These are phyloP conservation scores for Zygoascus meyerae DNA, from an alignment of 1,139 yeast genomes.

Conservation along the genomic window DNA sequence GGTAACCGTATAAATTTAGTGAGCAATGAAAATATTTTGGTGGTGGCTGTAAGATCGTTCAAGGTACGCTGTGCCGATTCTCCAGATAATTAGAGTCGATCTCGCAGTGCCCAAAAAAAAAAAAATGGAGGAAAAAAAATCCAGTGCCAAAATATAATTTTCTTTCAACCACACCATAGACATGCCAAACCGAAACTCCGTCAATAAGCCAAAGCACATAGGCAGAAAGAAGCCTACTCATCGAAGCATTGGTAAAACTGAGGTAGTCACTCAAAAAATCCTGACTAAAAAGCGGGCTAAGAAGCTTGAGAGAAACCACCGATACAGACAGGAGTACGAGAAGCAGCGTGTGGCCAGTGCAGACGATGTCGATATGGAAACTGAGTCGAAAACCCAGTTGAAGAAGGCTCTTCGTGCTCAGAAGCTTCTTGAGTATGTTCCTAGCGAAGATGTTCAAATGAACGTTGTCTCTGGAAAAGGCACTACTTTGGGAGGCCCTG, in stretches of 20 bases:
- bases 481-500: slow-evolving; percentile 75
- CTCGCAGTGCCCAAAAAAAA: neutral
- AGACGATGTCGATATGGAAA: slow-evolving; percentile 48
- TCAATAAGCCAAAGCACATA: slow-evolving; percentile 72
- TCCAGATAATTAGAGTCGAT: neutral
- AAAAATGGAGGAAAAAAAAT: neutral
- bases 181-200: slow-evolving; percentile 77
- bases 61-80: neutral
- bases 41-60: neutral
- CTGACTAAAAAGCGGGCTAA: slow-evolving; percentile 75
- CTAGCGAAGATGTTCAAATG: slow-evolving; percentile 59
- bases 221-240: slow-evolving; percentile 30
- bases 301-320: slow-evolving; percentile 75
- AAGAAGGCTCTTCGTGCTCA: slow-evolving; percentile 28
- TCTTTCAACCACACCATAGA: neutral
- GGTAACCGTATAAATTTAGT: too few relatives aligned
- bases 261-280: slow-evolving; percentile 39
- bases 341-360: slow-evolving; percentile 34
- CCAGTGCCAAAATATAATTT: neutral
- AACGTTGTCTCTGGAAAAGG: slow-evolving; percentile 59
- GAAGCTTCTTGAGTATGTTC: slow-evolving; percentile 33
- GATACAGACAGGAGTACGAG: slow-evolving; percentile 41
- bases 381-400: slow-evolving; percentile 29
- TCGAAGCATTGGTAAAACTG: slow-evolving; percentile 28
- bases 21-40: too few relatives aligned